Conservation (phyloP, 352 stramenopile species). For the Blastocystis sp. region DNA sequence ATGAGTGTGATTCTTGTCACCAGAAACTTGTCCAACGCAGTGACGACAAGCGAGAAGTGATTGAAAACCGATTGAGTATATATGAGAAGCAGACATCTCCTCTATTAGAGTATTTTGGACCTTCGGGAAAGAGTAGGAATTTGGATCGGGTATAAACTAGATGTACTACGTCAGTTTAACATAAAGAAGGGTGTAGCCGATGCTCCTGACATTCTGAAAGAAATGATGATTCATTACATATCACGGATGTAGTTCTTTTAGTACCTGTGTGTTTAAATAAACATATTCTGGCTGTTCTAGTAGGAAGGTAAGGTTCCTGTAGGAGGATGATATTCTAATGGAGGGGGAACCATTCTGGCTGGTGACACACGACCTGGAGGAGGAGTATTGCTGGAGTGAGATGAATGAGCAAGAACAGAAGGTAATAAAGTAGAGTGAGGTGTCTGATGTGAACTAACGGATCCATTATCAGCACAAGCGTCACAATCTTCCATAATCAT, state of each 20-base stretch:
- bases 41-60: conserved; percentile 56
- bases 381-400: background rate
- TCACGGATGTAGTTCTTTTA: conserved; percentile 22
- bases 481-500: conserved; percentile 57
- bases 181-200: conserved; percentile 52
- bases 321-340: background rate
- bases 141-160: background rate
- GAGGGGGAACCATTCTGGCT: background rate
- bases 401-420: conserved; percentile 3
- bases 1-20: conserved; percentile 44
- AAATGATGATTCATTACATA: conserved; percentile 37
- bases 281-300: background rate
- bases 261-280: background rate
- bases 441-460: background rate
- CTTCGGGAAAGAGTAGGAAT: conserved; percentile 32
- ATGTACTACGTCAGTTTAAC: conserved; percentile 49
- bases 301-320: background rate
- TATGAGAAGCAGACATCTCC: conserved; percentile 53
- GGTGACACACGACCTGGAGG: background rate
- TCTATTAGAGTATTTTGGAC: conserved; percentile 6
- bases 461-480: background rate
- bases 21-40: conserved; percentile 49
- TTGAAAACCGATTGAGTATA: conserved; percentile 41
- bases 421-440: background rate
- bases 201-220: conserved; percentile 61